A percentile compares a stretch with the other conserved stretches of the same genome.
Conservation (phyloP, 164 flowering plant species). For the Magnolia sinica region DNA sequence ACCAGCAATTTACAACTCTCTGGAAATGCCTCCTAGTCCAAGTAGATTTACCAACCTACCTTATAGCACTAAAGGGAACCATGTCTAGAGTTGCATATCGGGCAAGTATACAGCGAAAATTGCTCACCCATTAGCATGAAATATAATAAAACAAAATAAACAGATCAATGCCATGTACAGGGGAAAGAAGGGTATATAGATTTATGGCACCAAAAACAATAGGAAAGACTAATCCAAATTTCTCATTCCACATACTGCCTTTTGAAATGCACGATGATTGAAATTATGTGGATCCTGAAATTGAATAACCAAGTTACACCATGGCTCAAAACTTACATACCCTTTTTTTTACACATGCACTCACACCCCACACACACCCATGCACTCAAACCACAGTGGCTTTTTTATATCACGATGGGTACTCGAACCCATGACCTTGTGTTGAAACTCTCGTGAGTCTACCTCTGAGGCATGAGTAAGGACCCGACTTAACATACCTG, state of each 20-base stretch:
- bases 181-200: too few relatives aligned
- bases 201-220: background rate
- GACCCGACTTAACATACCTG: too few relatives aligned
- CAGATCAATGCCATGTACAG: background rate
- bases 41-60: slow-evolving; percentile 34
- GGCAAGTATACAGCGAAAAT: slow-evolving; percentile 88
- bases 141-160: slow-evolving; percentile 7
- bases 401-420: too few relatives aligned
- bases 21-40: too few relatives aligned
- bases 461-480: too few relatives aligned
- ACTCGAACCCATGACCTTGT: too few relatives aligned
- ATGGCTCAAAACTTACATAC: too few relatives aligned
- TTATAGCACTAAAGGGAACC: slow-evolving; percentile 91
- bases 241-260: background rate
- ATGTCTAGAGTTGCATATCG: slow-evolving; percentile 85
- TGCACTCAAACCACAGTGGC: too few relatives aligned
- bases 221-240: background rate
- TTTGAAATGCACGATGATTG: background rate
- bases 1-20: background rate
- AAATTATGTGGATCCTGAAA: background rate
- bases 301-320: background rate
- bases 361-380: too few relatives aligned
- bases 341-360: too few relatives aligned
- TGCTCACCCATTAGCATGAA: slow-evolving; percentile 74
- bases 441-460: too few relatives aligned